Evolutionary conservation across 208 protist species (phyloP), one percentile per base, ranked within the genome.

Genomic region (Trypanosoma boissoni): DNA sequence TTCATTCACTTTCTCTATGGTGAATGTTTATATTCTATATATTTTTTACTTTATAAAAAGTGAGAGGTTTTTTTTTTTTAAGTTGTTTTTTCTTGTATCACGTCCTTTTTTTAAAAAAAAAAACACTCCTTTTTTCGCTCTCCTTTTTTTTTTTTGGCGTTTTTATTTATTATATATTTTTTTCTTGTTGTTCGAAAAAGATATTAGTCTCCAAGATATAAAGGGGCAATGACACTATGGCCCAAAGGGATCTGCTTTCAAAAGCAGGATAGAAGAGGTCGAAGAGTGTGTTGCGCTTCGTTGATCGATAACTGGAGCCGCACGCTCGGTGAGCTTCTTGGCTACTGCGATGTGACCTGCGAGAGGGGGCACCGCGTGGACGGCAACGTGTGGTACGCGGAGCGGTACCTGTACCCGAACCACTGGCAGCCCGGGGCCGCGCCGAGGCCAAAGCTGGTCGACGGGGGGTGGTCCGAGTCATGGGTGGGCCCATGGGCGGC

Each of bases 401-500:
- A 74, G 39, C 64, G 74, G 32, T 91, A 83, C 48, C 65, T 91
- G 18, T 94, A 94, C 51, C 81, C 81, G 7, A 94, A 94, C 41
- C 79, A 89, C 48, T 94, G 87, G 84, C 67, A 80, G 18, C 76
- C 72, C 12, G 76, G 81, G 20, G 59, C 52, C 10, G 50, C 57
- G 51, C 2, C 56, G 23, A 46, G 27, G 23, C 53, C 66, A 10
- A 57, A 31, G 56, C 64, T 70, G 29, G 56, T 70, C 16, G 55
- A 70, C 31, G 64, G 63, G 36, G 64, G 64, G 2, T 34, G 62
- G 24, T 27, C 48, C 46, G 2, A 37, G 12, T 58, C 64, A 27
- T 70, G 64, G 64, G 45, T 70, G 7, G 41, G 36, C 27, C 18
- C 31, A 49, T 70, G 44, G 54, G 21, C 42, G n/a, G 27, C 26